Conservation (phyloP, 495 filamentous ascomycete genomes). For the Penicillium lagena region DNA sequence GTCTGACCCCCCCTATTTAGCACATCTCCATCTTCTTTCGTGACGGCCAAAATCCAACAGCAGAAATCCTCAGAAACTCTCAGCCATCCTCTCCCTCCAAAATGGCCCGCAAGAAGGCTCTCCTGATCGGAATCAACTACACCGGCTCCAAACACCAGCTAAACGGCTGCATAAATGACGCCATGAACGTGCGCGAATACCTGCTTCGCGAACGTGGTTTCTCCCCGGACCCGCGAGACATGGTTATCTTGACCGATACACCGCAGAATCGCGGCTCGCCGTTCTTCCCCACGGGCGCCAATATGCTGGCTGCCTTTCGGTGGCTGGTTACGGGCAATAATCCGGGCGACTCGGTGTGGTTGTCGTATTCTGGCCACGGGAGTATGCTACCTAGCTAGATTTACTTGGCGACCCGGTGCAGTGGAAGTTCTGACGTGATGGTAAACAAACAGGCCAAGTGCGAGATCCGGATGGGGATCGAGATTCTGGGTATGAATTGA, state of each 20-base stretch:
- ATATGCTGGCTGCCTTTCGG: conserved; percentile 50
- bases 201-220: conserved; percentile 42
- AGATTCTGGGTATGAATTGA: conserved; percentile 29
- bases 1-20: too few species aligned
- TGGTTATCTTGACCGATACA: conserved; percentile 49
- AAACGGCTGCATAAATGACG: conserved; percentile 52
- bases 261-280: conserved; percentile 39
- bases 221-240: conserved; percentile 37
- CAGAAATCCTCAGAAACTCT: too few species aligned
- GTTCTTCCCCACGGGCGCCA: conserved; percentile 46
- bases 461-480: conserved; percentile 36
- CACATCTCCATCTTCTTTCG: too few species aligned
- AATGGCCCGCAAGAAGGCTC: conserved; percentile 44
- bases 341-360: conserved; percentile 41
- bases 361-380: conserved; percentile 56
- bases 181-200: conserved; percentile 42
- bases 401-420: neutral
- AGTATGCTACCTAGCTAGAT: conserved; percentile 16
- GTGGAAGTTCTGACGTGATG: too few species aligned
- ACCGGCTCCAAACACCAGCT: conserved; percentile 43
- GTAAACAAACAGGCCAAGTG: conserved; percentile 28
- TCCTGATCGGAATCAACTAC: conserved; percentile 60
- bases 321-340: conserved; percentile 49
- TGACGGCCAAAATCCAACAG: too few species aligned
- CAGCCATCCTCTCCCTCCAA: too few species aligned